These are phyloP conservation scores for Carex sylvatica DNA, from an alignment of 202 grass and related monocot species.

Conservation along the genomic window DNA sequence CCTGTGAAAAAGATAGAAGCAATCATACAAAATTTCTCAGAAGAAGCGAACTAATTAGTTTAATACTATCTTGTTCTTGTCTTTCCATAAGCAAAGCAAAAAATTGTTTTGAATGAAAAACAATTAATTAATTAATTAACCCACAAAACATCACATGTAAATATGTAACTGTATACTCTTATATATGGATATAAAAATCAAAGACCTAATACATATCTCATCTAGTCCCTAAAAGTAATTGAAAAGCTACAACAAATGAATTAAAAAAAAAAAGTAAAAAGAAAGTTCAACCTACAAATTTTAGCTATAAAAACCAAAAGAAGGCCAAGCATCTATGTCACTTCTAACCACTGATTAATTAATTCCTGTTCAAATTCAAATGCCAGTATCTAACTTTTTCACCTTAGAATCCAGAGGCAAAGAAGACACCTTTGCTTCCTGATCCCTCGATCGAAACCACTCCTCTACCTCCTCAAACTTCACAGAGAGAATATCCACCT, in stretches of 20 bases:
- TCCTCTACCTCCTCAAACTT: constrained; percentile 59
- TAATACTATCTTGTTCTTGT: too few relatives aligned
- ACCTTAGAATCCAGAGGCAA: constrained; percentile 22
- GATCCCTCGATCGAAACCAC: background rate
- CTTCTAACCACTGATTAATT: background rate
- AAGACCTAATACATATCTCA: background rate
- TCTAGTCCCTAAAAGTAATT: too few relatives aligned
- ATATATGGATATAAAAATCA: background rate
- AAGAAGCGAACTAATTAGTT: background rate
- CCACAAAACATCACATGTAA: constrained; percentile 2
- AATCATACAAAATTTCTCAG: background rate
- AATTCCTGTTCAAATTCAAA: constrained; percentile 11
- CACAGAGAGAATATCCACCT: constrained; percentile 68
- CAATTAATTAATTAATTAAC: background rate
- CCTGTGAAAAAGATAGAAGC: background rate
- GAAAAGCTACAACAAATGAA: constrained; percentile 3
- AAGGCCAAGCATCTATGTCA: constrained; percentile 17
- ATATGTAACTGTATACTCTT: constrained; percentile 12
- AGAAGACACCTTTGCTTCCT: background rate
- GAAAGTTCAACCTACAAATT: constrained; percentile 45
- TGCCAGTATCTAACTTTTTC: constrained; percentile 6
- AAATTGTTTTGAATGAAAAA: background rate
- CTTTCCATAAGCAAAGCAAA: background rate
- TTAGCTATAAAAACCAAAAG: constrained; percentile 14
- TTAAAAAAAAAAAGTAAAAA: background rate